Percentiles rank a stretch among this genome's conserved stretches.
phyloP scores from a whole-genome alignment of 2,329 filamentous ascomycete species.

The Neofusicoccum cordaticola region DNA sequence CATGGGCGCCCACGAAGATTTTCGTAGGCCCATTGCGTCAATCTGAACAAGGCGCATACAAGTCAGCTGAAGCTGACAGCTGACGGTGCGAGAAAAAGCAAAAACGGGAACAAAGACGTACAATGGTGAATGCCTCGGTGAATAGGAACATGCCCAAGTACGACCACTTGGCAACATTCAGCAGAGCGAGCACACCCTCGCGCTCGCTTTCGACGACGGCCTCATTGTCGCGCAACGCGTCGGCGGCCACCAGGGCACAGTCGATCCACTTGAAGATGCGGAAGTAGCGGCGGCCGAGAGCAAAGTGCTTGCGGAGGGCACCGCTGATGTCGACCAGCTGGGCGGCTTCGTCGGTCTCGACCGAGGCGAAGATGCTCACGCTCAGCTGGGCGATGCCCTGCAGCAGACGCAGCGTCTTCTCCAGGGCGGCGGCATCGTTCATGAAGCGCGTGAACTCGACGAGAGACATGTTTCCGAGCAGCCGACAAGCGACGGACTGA shows the following conservation, averaged over 20 bases:
- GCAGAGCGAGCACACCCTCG: conserved; percentile 1
- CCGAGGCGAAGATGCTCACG: conserved; percentile 8
- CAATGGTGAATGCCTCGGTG: conserved; percentile 13
- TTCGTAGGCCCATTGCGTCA: conserved; percentile 10
- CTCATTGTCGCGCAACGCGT: conserved; percentile 3
- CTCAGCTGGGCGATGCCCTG: conserved; percentile 15
- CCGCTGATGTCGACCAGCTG: conserved; percentile 8
- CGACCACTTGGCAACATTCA: conserved; percentile 9
- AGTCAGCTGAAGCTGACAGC: neutral
- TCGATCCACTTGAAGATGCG: conserved; percentile 17
- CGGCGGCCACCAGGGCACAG: conserved; percentile 1
- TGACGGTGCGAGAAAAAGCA: no score
- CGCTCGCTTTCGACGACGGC: neutral
- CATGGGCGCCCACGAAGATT: conserved; percentile 13
- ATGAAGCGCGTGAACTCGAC: conserved; percentile 17
- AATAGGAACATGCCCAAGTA: conserved; percentile 16
- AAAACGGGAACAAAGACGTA: neutral
- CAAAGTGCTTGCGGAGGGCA: conserved; percentile 14
- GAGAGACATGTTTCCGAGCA: conserved; percentile 8
- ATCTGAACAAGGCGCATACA: neutral
- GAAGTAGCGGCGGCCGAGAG: conserved; percentile 16
- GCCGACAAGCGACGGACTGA: neutral
- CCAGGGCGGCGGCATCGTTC: conserved; percentile 16
- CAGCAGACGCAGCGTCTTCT: conserved; percentile 10
- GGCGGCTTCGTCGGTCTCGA: neutral